phyloP scores from a whole-genome alignment of 2,329 filamentous ascomycete species.

The Bipolaris sorokiniana region DNA sequence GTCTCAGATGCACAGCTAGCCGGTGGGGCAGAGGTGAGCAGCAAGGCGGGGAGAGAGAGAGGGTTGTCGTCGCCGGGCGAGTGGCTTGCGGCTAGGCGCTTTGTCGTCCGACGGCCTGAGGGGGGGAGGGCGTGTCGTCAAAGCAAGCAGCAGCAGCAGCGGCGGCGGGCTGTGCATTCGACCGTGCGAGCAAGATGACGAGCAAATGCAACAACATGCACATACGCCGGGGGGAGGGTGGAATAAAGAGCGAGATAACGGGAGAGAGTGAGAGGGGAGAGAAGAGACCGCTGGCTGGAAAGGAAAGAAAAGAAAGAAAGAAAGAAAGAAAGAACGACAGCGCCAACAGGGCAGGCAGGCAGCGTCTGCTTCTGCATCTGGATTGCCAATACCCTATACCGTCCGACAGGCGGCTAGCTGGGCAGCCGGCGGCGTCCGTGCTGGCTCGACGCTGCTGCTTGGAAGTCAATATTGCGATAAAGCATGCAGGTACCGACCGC shows the following conservation, averaged over 20 bases:
- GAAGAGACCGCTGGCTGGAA: background rate
- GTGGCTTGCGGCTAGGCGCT: slow-evolving; percentile 17
- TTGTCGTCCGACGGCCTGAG: slow-evolving; percentile 16
- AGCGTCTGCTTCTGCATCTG: slow-evolving; percentile 4
- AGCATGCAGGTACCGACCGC: slow-evolving; percentile 20
- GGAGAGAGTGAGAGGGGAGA: background rate
- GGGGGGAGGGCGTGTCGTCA: slow-evolving; percentile 13
- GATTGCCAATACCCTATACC: slow-evolving; percentile 10
- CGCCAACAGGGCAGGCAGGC: slow-evolving; percentile 1
- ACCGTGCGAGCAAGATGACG: background rate
- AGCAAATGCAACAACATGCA: background rate
- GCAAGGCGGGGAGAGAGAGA: slow-evolving; percentile 12
- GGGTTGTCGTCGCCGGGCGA: slow-evolving; percentile 7
- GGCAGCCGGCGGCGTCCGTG: slow-evolving; percentile 16
- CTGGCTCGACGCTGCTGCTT: background rate
- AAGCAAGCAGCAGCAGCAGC: slow-evolving; percentile 7
- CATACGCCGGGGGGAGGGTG: background rate
- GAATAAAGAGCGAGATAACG: too few species aligned
- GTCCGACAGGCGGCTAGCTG: slow-evolving; percentile 21
- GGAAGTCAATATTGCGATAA: slow-evolving; percentile 20
- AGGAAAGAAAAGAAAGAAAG: background rate
- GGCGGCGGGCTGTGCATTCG: slow-evolving; percentile 5
- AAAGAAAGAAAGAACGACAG: background rate
- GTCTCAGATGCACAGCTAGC: slow-evolving; percentile 33
- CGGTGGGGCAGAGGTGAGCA: slow-evolving; percentile 5